Evolutionary conservation across 2,329 filamentous ascomycete genomes (phyloP).

Genomic region (Paraphoma chrysanthemicola): DNA sequence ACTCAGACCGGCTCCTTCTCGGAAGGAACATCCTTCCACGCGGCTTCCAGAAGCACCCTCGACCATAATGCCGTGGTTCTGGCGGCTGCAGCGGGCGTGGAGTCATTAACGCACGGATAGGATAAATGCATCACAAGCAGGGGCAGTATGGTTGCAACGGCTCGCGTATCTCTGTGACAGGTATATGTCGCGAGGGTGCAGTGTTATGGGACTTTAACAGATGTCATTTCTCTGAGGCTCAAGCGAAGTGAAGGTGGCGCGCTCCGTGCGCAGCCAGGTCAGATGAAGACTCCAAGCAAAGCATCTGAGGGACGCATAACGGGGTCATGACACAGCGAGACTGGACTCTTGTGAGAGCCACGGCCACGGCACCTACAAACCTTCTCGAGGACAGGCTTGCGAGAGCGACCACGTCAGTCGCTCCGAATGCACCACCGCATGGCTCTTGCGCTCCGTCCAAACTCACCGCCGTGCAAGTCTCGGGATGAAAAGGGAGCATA

Average conservation of each 20-base stretch:
- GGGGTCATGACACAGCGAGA: background rate
- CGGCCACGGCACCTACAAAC: background rate
- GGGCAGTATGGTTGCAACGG: background rate
- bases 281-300: too few species aligned
- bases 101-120: background rate
- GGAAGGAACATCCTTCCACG: background rate
- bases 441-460: background rate
- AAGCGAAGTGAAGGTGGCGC: background rate
- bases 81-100: background rate
- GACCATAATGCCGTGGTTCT: background rate
- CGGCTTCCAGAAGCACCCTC: constrained; percentile 1
- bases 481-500: background rate
- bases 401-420: background rate
- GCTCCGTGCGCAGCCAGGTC: background rate
- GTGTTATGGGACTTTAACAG: background rate
- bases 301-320: too few species aligned
- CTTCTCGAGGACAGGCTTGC: background rate
- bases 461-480: background rate
- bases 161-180: background rate
- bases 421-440: background rate
- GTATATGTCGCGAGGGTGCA: background rate
- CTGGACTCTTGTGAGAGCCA: background rate
- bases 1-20: background rate
- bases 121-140: background rate
- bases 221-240: background rate